A percentile compares a stretch with the other conserved stretches of the same genome.
These are phyloP conservation scores for Pisolithus microcarpus DNA, from an alignment of 768 basidiomycete genomes.

Conservation along the genomic window DNA sequence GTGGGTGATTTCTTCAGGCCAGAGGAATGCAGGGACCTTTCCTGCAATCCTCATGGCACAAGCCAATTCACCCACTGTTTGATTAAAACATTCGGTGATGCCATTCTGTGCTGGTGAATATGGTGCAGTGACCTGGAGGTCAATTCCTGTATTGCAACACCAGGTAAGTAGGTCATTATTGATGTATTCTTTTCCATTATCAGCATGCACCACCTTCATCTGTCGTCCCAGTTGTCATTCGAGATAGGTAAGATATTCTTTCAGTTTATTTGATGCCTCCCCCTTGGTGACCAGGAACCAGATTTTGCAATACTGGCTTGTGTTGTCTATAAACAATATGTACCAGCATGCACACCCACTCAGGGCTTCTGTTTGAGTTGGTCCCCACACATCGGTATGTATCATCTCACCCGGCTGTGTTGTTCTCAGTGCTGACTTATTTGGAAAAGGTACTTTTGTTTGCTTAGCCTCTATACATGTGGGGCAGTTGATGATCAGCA, in stretches of 20 bases:
- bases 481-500: neutral
- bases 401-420: neutral
- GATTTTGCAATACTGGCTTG: neutral
- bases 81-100: too few species aligned
- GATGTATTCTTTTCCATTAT: too few species aligned
- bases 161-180: too few species aligned
- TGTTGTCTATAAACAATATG: constrained; percentile 19
- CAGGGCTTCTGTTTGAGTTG: constrained; percentile 5
- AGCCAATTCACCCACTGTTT: too few species aligned
- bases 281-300: constrained; percentile 20
- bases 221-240: constrained; percentile 14
- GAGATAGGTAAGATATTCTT: constrained; percentile 1
- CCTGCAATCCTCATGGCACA: too few species aligned
- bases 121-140: constrained; percentile 25
- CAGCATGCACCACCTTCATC: too few species aligned
- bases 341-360: constrained; percentile 17
- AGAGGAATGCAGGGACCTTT: too few species aligned
- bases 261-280: constrained; percentile 13
- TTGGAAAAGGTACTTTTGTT: neutral
- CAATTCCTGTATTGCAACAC: constrained; percentile 17
- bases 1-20: too few species aligned
- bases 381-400: constrained; percentile 24
- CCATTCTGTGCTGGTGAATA: constrained; percentile 35
- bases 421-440: neutral
- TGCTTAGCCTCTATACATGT: constrained; percentile 3